A percentile compares a stretch with the other conserved stretches of the same genome.
Conservation (phyloP, 495 filamentous ascomycete species). For the Talaromyces adpressus region DNA sequence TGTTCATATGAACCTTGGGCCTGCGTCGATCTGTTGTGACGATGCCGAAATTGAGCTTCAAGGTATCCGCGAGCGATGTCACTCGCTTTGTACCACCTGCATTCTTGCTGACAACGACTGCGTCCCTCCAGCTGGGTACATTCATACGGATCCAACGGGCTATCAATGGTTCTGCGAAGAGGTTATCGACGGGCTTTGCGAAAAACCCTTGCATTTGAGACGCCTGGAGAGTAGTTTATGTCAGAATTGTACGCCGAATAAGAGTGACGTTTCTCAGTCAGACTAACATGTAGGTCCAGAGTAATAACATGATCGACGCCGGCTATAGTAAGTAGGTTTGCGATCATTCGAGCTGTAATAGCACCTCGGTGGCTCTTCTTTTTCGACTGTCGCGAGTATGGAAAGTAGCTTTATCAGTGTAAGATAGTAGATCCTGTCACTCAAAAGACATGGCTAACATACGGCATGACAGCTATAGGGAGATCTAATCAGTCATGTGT, state of each 20-base stretch:
- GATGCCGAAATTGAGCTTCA: constrained; percentile 96
- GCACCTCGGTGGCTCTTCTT: constrained; percentile 96
- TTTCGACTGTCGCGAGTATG: constrained; percentile 97
- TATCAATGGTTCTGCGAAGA: constrained; percentile 92
- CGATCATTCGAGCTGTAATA: constrained; percentile 94
- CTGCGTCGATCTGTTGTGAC: constrained; percentile 89
- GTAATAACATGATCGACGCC: constrained; percentile 97
- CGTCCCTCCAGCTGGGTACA: constrained; percentile 78
- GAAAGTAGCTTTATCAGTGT: constrained; percentile 62
- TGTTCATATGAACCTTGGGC: constrained; percentile 40
- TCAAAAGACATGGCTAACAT: constrained; percentile 20
- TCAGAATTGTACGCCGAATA: neutral
- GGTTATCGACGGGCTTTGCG: constrained; percentile 93
- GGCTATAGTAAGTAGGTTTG: constrained; percentile 86
- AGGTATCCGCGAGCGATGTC: constrained; percentile 89
- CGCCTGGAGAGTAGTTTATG: constrained; percentile 36
- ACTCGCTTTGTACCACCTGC: constrained; percentile 94
- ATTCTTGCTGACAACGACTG: constrained; percentile 97
- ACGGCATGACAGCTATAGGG: constrained; percentile 94
- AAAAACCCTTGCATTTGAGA: constrained; percentile 99
- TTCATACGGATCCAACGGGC: constrained; percentile 92
- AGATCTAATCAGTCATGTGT: too few species aligned
- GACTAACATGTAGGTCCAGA: constrained; percentile 78
- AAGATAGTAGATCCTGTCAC: neutral
- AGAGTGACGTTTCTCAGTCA: neutral